Base-by-base conservation (phyloP, 768 basidiomycete species). In the Tylopilus cervinicoccineus region DNA sequence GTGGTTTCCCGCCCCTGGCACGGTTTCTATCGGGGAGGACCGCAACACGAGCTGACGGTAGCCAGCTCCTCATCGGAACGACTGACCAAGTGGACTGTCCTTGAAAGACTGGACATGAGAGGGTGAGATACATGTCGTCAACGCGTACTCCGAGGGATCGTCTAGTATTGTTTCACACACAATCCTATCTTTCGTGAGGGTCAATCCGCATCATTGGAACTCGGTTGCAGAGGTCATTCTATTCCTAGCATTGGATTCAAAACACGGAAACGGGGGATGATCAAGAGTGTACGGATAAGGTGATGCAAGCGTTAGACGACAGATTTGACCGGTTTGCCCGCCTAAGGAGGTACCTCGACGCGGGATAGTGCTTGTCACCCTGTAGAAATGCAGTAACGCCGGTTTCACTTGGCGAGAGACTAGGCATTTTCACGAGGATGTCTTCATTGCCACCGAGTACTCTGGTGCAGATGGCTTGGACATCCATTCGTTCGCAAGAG, bases 391-490 rank as follows among this genome's bases (percentile, higher is more conserved):
- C 84, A 64, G 59, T 57, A 2, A 85, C 54, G 77, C 75, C 6
- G 49, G 61, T 19, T 38, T 34, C 23, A 52, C 58, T 60, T 9
- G 57, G 64, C 71, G 69, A 17, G 76, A 84, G 53, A 81, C 77
- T 53, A 79, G 81, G 1, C 70, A 82, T 5, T 57, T 71, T 31
- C 75, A 83, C n/a, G 48, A 70, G 9, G 78, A 83, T 1, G 54
- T 86, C 22, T 86, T 73, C 63, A 75, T 88, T 53, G 86, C 83
- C 4, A 85, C 83, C 26, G 84, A 85, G 57, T 84, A 75, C 56
- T 80, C 80, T 13, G 79, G 79, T 2, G 43, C 65, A 43, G 60
- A 74, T 43, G 77, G 74, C 3, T 63, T 80, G 45, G 76, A 77
- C 50, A 77, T 82, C 27, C 70, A 71, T 48, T 77, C 75, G 2